Evolutionary conservation across 2,329 filamentous ascomycete species (phyloP).

Genomic region (Thermothelomyces thermophilus): DNA sequence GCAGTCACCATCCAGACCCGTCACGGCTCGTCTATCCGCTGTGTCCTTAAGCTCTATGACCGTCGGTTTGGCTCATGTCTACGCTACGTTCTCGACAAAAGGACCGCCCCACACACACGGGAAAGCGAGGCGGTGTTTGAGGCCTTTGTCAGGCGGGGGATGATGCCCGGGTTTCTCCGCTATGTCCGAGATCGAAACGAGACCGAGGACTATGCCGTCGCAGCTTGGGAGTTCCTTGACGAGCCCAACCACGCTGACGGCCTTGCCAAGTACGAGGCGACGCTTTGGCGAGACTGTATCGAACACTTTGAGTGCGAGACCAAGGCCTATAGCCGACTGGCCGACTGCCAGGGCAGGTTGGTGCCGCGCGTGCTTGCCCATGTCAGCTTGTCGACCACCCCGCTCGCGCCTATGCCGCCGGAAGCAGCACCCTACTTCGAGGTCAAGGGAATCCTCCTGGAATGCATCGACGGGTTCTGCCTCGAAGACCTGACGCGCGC

Average conservation of each 20-base stretch:
- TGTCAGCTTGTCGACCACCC: slow-evolving; percentile 1
- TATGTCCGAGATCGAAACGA: background rate
- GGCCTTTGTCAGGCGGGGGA: slow-evolving; percentile 4
- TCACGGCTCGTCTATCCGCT: background rate
- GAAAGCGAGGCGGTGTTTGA: slow-evolving; percentile 5
- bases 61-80: slow-evolving; percentile 10
- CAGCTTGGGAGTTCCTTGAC: slow-evolving; percentile 4
- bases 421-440: slow-evolving; percentile 10
- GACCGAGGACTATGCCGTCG: background rate
- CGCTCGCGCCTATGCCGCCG: background rate
- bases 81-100: background rate
- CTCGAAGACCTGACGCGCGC: background rate
- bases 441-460: slow-evolving; percentile 6
- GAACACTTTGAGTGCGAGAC: slow-evolving; percentile 12
- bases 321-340: slow-evolving; percentile 8
- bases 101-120: background rate
- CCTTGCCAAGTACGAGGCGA: slow-evolving; percentile 12
- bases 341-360: slow-evolving; percentile 1
- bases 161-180: slow-evolving; percentile 7
- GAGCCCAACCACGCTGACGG: slow-evolving; percentile 5
- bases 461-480: slow-evolving; percentile 8
- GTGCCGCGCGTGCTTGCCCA: background rate
- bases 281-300: slow-evolving; percentile 6
- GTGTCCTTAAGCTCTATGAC: slow-evolving; percentile 13
- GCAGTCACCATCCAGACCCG: slow-evolving; percentile 7